Evolutionary conservation across 2,329 filamentous ascomycete genomes (phyloP).

Genomic region (Aspergillus thermomutatus): DNA sequence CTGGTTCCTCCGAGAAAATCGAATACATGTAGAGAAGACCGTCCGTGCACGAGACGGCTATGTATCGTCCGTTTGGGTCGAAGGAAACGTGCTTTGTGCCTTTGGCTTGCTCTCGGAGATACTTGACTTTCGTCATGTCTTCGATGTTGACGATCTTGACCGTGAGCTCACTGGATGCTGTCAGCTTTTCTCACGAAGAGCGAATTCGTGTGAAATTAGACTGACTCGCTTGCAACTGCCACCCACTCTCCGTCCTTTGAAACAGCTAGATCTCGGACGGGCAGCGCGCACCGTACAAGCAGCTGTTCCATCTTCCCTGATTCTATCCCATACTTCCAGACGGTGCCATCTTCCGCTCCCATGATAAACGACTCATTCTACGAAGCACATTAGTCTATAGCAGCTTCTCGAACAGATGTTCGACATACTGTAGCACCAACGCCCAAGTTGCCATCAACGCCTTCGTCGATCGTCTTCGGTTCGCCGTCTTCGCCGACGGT

Average conservation of each 20-base stretch:
- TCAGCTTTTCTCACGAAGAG: conserved; percentile 4
- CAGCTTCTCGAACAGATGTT: not conserved
- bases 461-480: conserved; percentile 87
- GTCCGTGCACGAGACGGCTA: conserved; percentile 82
- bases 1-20: conserved; percentile 70
- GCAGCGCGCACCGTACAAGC: conserved; percentile 77
- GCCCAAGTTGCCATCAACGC: conserved; percentile 77
- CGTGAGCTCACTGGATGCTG: conserved; percentile 64
- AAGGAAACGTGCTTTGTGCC: conserved; percentile 91
- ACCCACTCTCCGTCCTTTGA: conserved; percentile 81
- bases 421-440: conserved; percentile 65
- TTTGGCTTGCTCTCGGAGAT: conserved; percentile 77
- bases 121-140: conserved; percentile 72
- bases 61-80: conserved; percentile 71
- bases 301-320: conserved; percentile 70
- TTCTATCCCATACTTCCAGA: conserved; percentile 84
- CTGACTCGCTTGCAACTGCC: conserved; percentile 88
- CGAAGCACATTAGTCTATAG: conserved; percentile 4
- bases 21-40: conserved; percentile 90
- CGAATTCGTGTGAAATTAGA: conserved; percentile 6
- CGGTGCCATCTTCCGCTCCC: conserved; percentile 91
- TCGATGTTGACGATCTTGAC: conserved; percentile 83
- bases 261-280: conserved; percentile 80
- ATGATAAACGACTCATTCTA: conserved; percentile 80
- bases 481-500: conserved; percentile 89